Base-by-base conservation (phyloP, 352 stramenopile genomes). In the Poterioochromonas sp. region DNA sequence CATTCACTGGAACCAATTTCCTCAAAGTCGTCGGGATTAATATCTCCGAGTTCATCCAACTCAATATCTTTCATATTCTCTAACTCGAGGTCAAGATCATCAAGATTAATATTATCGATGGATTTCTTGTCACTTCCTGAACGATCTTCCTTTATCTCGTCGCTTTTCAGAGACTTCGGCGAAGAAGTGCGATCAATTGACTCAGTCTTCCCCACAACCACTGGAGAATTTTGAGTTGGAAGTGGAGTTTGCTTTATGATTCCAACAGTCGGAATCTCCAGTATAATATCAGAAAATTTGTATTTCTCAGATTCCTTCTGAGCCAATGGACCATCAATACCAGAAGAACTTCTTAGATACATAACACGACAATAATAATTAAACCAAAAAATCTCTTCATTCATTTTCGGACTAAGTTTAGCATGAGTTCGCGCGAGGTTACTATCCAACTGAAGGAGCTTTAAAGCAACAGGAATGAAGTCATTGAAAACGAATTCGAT, bases 291-390 rank as follows among this genome's bases (percentile, higher is more conserved):
- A 8, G 15, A 18, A 54, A 54, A 12, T 18, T 54, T 15, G 1
- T 26, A 54, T 40, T 51, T 58, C 2, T 39, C 37, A 20, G 20
- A 74, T 37, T 51, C 1, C 34, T 29, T 1, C 20, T 58, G 3
- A 34, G 39, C 39, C 32, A 32, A 3, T 40, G 40, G 37, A 12
- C 39, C 37, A 37, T 74, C 65, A 11, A 74, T 74, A 51, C 65
- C 65, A 35, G 5, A 37, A 34, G 1, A 40, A 12, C 1, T 1
- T n/a, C 65, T 3, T 40, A 74, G 29, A n/a, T 44, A 74, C 34
- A 35, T n/a, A 40, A 74, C 40, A 29, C 65, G 65, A 54, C 5
- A 51, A 74, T 74, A 74, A 54, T 58, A 74, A 54, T 74, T 74
- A 39, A 51, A 54, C 65, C 65, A 74, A 39, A 74, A 74, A 34